phyloP scores from a whole-genome alignment of 2,329 filamentous ascomycete species.

The Ascochyta pisi region DNA sequence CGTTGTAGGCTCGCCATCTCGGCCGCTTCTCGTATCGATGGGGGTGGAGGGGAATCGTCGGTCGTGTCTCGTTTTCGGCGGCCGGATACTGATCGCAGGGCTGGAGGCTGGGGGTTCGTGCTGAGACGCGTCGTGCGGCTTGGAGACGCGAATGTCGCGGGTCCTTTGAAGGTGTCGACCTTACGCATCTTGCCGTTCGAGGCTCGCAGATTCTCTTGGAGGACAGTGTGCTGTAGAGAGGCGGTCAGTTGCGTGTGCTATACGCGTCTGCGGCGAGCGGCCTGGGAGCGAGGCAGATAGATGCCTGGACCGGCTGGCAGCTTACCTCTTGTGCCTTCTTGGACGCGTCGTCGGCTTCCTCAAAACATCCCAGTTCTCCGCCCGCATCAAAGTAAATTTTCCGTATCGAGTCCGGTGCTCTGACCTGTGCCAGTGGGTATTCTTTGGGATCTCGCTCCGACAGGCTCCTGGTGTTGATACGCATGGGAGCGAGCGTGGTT shows the following conservation, averaged over 20 bases:
- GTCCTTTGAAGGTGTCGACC: conserved; percentile 49
- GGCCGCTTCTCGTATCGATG: conserved; percentile 62
- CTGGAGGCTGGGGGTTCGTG: conserved; percentile 26
- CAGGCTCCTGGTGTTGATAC: conserved; percentile 75
- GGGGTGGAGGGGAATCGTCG: conserved; percentile 55
- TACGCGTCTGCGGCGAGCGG: conserved; percentile 25
- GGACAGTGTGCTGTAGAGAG: conserved; percentile 51
- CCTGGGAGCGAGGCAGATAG: conserved; percentile 26
- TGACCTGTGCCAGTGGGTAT: conserved; percentile 84
- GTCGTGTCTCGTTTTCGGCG: conserved; percentile 53
- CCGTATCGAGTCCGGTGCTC: conserved; percentile 79
- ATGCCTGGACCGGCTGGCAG: conserved; percentile 27
- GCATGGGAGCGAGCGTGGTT: conserved; percentile 80
- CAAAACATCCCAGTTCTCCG: conserved; percentile 66
- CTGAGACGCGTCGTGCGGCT: conserved; percentile 46
- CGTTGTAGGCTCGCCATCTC: conserved; percentile 58
- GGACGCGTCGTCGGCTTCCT: conserved; percentile 65
- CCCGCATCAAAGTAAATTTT: conserved; percentile 77
- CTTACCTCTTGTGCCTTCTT: conserved; percentile 62
- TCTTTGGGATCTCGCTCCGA: conserved; percentile 81
- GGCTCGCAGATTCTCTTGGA: conserved; percentile 53
- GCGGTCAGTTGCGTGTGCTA: conserved; percentile 26
- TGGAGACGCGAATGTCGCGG: conserved; percentile 51
- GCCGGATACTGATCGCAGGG: conserved; percentile 36
- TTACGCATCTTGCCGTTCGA: conserved; percentile 57